phyloP scores from a whole-genome alignment of 495 filamentous ascomycete genomes.

The Penicillium silybi region DNA sequence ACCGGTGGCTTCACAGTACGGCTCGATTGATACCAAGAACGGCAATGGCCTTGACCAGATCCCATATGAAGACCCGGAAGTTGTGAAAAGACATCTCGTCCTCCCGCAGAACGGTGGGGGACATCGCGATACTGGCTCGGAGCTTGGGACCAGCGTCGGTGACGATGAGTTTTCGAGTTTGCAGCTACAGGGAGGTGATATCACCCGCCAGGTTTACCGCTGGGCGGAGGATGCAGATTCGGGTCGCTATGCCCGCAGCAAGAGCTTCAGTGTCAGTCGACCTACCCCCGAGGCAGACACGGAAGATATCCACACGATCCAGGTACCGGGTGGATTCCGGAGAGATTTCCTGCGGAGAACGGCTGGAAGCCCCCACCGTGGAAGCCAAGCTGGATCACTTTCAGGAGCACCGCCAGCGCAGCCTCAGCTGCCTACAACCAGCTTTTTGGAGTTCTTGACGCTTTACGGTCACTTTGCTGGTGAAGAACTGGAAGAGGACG shows the following conservation, averaged over 20 bases:
- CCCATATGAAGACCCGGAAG: slow-evolving; percentile 73
- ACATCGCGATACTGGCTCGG: slow-evolving; percentile 35
- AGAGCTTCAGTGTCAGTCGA: slow-evolving; percentile 75
- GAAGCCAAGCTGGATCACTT: slow-evolving; percentile 39
- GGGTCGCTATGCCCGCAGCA: slow-evolving; percentile 59
- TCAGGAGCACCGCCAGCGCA: slow-evolving; percentile 32
- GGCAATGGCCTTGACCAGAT: slow-evolving; percentile 38
- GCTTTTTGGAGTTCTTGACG: slow-evolving; percentile 91
- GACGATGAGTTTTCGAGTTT: slow-evolving; percentile 90
- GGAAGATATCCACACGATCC: slow-evolving; percentile 81
- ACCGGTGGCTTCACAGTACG: slow-evolving; percentile 63
- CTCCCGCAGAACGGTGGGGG: slow-evolving; percentile 51
- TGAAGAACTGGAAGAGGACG: slow-evolving; percentile 92
- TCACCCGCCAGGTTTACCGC: slow-evolving; percentile 88
- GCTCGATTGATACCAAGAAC: slow-evolving; percentile 69
- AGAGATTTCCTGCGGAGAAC: slow-evolving; percentile 77
- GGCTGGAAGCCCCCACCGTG: slow-evolving; percentile 55
- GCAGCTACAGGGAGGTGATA: slow-evolving; percentile 86
- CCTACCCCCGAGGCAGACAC: slow-evolving; percentile 73
- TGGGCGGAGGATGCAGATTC: slow-evolving; percentile 83
- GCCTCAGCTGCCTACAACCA: slow-evolving; percentile 73
- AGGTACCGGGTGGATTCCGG: slow-evolving; percentile 87
- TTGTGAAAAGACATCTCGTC: slow-evolving; percentile 78
- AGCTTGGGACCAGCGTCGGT: slow-evolving; percentile 48
- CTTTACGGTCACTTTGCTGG: slow-evolving; percentile 97